These are phyloP conservation scores for Zymoseptoria pseudotritici DNA, from an alignment of 2,329 filamentous ascomycete genomes.

Conservation along the genomic window DNA sequence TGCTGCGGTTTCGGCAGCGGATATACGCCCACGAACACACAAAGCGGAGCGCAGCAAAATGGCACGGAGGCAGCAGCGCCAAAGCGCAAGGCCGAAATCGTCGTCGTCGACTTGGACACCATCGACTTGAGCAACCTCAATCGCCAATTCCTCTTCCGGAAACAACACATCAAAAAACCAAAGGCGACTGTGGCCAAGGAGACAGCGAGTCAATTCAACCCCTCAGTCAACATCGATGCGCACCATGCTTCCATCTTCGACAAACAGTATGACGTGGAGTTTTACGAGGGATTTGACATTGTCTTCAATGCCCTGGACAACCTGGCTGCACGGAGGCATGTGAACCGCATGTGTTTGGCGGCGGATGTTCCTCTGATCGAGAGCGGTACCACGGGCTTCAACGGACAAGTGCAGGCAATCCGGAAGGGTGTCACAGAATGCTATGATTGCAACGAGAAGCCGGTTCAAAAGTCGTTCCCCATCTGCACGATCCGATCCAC, in stretches of 20 bases:
- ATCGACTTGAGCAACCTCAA: slow-evolving; percentile 98
- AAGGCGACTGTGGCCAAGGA: slow-evolving; percentile 94
- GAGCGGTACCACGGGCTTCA: slow-evolving; percentile 95
- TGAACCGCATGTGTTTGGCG: slow-evolving; percentile 94
- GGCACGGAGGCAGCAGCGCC: neutral
- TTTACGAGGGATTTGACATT: slow-evolving; percentile 75
- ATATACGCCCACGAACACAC: neutral
- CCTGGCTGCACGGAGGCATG: slow-evolving; percentile 83
- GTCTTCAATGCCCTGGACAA: slow-evolving; percentile 98
- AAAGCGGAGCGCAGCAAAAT: slow-evolving; percentile 1
- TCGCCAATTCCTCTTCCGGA: slow-evolving; percentile 90
- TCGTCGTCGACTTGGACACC: slow-evolving; percentile 94
- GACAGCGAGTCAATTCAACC: slow-evolving; percentile 83
- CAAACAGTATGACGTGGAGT: slow-evolving; percentile 71
- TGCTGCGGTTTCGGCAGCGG: slow-evolving; percentile 70
- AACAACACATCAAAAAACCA: slow-evolving; percentile 95
- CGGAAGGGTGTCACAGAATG: slow-evolving; percentile 80
- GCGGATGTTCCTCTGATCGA: slow-evolving; percentile 87
- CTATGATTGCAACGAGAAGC: slow-evolving; percentile 90
- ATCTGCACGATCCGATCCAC: slow-evolving; percentile 97
- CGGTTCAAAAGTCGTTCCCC: slow-evolving; percentile 84
- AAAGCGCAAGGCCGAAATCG: slow-evolving; percentile 53
- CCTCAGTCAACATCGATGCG: slow-evolving; percentile 74
- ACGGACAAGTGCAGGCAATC: slow-evolving; percentile 95
- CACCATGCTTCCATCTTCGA: slow-evolving; percentile 97